Base-by-base conservation (phyloP, 1,284 basidiomycete species). In the Pseudozyma sp. region DNA sequence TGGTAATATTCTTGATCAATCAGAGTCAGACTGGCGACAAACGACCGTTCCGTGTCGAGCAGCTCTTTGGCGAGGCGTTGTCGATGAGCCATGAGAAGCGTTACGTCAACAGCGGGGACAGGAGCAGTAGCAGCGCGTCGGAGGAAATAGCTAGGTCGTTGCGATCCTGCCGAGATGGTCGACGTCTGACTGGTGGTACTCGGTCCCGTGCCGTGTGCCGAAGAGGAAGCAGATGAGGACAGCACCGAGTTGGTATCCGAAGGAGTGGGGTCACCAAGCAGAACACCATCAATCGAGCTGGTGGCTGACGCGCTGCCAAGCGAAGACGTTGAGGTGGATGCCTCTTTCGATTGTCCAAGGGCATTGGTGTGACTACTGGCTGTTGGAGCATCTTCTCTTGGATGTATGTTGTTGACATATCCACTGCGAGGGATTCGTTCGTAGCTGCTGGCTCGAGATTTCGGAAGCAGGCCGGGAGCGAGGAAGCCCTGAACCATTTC, bases 1-100 rank as follows among this genome's bases (percentile, higher is more conserved):
- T 80, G 76, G 53, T 83, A 83, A 73, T 83, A 83, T 39, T 70
- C 69, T 31, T 79, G 69, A 48, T 85, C 68, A 43, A 84, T 63
- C 31, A 81, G 47, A 19, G 57, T 63, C 31, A 85, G 58, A 39
- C 80, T 80, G 42, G 61, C 69, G 11, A 85, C 79, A 53, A 81
- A 85, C 36, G 52, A 59, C 36, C 79, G 63, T 67, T 85, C 83
- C 9, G 83, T 81, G 35, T 80, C 76, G 47, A 84, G 73, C 39
- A 84, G 67, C 66, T 85, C 83, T 16, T 63, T 73, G 39, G 73
- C 73, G 52, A 57, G 50, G 8, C 72, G 62, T 40, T 69, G 54
- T 35, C 79, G 74, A 45, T 60, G 63, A 19, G 57, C 62, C 58
- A 78, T 70, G 38, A 76, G 48, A 4, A 61, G 38, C 13, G 64